Conservation (phyloP, 2,329 filamentous ascomycete genomes). For the Aspergillus oerlinghausenensis region DNA sequence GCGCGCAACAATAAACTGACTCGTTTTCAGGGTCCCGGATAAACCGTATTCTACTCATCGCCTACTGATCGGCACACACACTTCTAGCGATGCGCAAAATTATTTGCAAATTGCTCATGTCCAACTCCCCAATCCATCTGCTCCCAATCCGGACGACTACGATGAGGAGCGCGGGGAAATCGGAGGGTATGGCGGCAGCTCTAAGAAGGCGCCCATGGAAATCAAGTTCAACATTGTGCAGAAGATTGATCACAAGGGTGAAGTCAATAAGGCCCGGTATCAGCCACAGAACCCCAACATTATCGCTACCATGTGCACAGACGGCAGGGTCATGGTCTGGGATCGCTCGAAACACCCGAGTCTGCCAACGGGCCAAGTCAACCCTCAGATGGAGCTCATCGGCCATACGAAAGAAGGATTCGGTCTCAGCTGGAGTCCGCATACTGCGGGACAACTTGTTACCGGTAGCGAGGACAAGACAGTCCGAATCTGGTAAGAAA, state of each 20-base stretch:
- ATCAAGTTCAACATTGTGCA: slow-evolving; percentile 91
- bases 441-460: slow-evolving; percentile 72
- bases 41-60: slow-evolving; percentile 86
- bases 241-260: slow-evolving; percentile 91
- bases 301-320: slow-evolving; percentile 86
- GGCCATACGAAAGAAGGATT: slow-evolving; percentile 90
- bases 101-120: slow-evolving; percentile 93
- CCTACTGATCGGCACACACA: slow-evolving; percentile 90
- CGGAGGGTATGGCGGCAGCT: slow-evolving; percentile 75
- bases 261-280: slow-evolving; percentile 98
- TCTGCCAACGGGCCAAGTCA: slow-evolving; percentile 67
- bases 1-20: not conserved
- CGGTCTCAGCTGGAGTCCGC: slow-evolving; percentile 87
- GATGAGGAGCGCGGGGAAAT: slow-evolving; percentile 91
- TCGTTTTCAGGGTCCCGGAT: slow-evolving; percentile 58
- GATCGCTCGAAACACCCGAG: slow-evolving; percentile 91
- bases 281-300: slow-evolving; percentile 97
- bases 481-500: slow-evolving; percentile 75
- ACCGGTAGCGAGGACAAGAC: slow-evolving; percentile 91
- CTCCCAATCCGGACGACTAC: slow-evolving; percentile 73
- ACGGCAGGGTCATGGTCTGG: slow-evolving; percentile 86
- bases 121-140: slow-evolving; percentile 75
- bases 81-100: slow-evolving; percentile 77
- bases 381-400: slow-evolving; percentile 76
- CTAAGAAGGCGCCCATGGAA: slow-evolving; percentile 62